These are phyloP conservation scores for Metarhizium album DNA, from an alignment of 2,329 filamentous ascomycete genomes.

Conservation along the genomic window DNA sequence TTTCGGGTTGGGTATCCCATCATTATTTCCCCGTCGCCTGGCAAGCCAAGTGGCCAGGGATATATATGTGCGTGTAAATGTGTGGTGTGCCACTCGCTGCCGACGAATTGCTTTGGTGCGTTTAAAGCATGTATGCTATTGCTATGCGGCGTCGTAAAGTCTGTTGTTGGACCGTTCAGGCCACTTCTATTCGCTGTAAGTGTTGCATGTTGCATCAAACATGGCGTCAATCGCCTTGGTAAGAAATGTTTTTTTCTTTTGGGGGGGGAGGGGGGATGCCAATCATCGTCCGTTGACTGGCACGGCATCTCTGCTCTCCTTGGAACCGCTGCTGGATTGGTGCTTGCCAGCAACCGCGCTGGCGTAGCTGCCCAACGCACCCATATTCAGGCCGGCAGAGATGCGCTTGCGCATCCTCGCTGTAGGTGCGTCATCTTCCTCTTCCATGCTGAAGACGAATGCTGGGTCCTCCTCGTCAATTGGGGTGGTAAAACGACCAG, in stretches of 20 bases:
- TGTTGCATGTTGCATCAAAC: not conserved
- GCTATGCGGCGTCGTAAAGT: conserved; percentile 1
- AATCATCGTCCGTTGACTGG: conserved; percentile 22
- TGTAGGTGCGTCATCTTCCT: conserved; percentile 42
- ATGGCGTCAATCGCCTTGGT: not conserved
- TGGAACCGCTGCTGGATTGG: conserved; percentile 15
- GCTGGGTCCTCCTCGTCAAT: conserved; percentile 55
- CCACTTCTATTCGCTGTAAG: conserved; percentile 1
- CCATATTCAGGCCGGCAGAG: conserved; percentile 31
- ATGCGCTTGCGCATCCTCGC: conserved; percentile 37
- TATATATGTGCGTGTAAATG: not conserved
- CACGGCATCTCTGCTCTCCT: conserved; percentile 18
- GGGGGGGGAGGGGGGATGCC: too few relatives aligned
- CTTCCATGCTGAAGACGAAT: conserved; percentile 57
- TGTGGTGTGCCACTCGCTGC: not conserved
- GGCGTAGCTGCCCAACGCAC: conserved; percentile 32
- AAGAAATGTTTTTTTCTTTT: not conserved
- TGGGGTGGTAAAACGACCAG: conserved; percentile 50
- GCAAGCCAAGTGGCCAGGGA: not conserved
- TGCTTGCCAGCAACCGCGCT: conserved; percentile 21
- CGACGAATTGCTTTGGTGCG: not conserved
- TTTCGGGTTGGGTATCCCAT: not conserved
- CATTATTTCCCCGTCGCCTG: not conserved
- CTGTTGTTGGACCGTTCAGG: not conserved
- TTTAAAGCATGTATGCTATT: conserved; percentile 4